phyloP scores from a whole-genome alignment of 2,329 filamentous ascomycete genomes.

The Exophiala sp. region DNA sequence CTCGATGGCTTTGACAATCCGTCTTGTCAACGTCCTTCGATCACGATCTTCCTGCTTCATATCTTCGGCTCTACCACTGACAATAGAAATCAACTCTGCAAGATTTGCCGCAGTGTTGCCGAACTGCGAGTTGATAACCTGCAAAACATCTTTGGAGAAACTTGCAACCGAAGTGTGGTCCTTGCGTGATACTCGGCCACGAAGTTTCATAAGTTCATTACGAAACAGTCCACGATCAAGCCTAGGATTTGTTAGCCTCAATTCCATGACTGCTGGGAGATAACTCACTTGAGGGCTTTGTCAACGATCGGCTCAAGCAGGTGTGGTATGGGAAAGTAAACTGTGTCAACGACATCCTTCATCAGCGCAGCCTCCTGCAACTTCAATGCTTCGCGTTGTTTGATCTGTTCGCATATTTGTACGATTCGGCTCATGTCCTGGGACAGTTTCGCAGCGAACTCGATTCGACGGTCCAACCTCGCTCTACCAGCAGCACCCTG shows the following conservation, averaged over 20 bases:
- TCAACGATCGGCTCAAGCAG: conserved; percentile 74
- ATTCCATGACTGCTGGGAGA: conserved; percentile 1
- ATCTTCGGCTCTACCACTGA: conserved; percentile 47
- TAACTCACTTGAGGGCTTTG: conserved; percentile 73
- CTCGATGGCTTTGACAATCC: conserved; percentile 80
- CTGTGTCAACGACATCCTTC: conserved; percentile 74
- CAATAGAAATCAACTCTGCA: conserved; percentile 47
- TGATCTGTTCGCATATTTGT: conserved; percentile 65
- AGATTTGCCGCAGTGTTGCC: conserved; percentile 48
- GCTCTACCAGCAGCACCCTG: conserved; percentile 84
- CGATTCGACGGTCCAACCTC: conserved; percentile 74
- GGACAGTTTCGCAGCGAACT: conserved; percentile 68
- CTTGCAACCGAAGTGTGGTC: conserved; percentile 58
- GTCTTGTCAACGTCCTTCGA: conserved; percentile 78
- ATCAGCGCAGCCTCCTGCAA: conserved; percentile 73
- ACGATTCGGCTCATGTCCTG: conserved; percentile 75
- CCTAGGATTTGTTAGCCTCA: conserved; percentile 30
- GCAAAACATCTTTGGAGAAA: conserved; percentile 58
- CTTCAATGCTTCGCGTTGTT: conserved; percentile 73
- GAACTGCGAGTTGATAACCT: conserved; percentile 54
- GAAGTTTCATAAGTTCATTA: conserved; percentile 52
- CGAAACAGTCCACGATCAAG: conserved; percentile 54
- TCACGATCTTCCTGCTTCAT: conserved; percentile 67
- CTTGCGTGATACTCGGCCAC: conserved; percentile 53
- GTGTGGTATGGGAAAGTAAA: conserved; percentile 85